Conservation (phyloP, 1,139 yeast species). For the Suhomyces wounanorum region DNA sequence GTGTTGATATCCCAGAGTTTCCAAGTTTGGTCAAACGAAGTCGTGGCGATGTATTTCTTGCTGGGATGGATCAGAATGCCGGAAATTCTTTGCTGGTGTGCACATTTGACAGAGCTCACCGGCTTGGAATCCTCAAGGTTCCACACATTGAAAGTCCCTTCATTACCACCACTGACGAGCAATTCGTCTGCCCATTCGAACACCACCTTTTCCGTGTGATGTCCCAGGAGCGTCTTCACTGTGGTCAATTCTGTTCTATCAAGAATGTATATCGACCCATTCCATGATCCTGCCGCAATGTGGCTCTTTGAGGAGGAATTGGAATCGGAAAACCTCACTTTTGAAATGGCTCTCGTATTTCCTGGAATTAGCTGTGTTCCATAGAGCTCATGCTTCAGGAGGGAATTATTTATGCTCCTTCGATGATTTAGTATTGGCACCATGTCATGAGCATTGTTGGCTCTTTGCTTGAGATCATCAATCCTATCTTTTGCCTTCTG, state of each 20-base stretch:
- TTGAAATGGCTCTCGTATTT: slow-evolving; percentile 67
- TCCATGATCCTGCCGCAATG: slow-evolving; percentile 83
- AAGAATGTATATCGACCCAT: slow-evolving; percentile 64
- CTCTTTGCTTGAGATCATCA: slow-evolving; percentile 22
- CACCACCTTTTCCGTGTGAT: slow-evolving; percentile 63
- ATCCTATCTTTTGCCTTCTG: slow-evolving; percentile 46
- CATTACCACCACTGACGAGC: slow-evolving; percentile 64
- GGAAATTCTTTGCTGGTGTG: slow-evolving; percentile 62
- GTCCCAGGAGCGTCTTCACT: slow-evolving; percentile 25
- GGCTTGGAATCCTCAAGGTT: slow-evolving; percentile 23
- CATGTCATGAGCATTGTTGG: slow-evolving; percentile 25
- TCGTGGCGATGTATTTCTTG: slow-evolving; percentile 57
- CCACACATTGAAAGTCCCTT: slow-evolving; percentile 58
- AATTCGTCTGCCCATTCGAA: slow-evolving; percentile 57
- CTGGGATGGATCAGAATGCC: slow-evolving; percentile 69
- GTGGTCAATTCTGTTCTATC: slow-evolving; percentile 39
- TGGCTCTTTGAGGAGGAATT: slow-evolving; percentile 11
- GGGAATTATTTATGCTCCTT: slow-evolving; percentile 40
- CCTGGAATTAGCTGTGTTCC: slow-evolving; percentile 71
- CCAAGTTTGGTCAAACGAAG: slow-evolving; percentile 91
- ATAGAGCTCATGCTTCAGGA: slow-evolving; percentile 45
- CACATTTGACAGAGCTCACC: slow-evolving; percentile 23
- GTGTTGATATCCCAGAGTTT: slow-evolving; percentile 74
- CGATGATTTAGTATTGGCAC: slow-evolving; percentile 42
- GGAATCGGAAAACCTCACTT: slow-evolving; percentile 48